These are phyloP conservation scores for Mycena floridula DNA, from an alignment of 768 basidiomycete genomes.

Conservation along the genomic window DNA sequence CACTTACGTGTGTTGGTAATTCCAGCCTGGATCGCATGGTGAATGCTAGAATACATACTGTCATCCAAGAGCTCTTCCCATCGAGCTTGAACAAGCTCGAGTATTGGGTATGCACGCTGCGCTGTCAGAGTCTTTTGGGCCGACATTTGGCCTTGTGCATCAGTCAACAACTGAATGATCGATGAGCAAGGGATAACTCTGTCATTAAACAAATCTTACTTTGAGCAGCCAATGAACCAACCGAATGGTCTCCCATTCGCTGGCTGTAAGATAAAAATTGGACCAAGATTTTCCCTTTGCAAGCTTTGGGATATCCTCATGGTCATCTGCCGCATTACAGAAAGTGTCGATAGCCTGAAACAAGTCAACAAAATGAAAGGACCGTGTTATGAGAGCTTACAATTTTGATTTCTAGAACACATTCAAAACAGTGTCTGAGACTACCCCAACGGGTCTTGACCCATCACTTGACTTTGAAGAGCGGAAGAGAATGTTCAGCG, in stretches of 20 bases:
- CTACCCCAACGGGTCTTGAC: constrained; percentile 14
- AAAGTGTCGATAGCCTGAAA: constrained; percentile 5
- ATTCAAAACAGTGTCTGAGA: constrained; percentile 9
- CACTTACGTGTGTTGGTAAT: too few relatives aligned
- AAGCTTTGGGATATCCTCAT: not conserved
- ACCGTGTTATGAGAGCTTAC: not conserved
- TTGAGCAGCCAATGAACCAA: too few relatives aligned
- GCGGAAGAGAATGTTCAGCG: not conserved
- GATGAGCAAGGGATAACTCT: too few relatives aligned
- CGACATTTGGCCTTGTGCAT: too few relatives aligned
- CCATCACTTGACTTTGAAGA: constrained; percentile 10
- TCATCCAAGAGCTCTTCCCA: too few relatives aligned
- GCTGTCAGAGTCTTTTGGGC: too few relatives aligned
- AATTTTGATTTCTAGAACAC: not conserved
- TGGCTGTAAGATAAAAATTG: not conserved
- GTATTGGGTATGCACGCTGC: too few relatives aligned
- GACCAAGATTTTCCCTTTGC: not conserved
- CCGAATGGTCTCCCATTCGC: not conserved
- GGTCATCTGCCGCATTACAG: not conserved
- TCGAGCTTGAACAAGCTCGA: too few relatives aligned
- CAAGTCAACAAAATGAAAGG: not conserved
- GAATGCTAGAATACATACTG: too few relatives aligned
- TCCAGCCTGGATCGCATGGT: too few relatives aligned
- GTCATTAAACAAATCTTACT: too few relatives aligned
- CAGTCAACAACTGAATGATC: too few relatives aligned